Evolutionary conservation across 108 stramenopile species (phyloP).

Genomic region (Pseudonitzschia multiseries): DNA sequence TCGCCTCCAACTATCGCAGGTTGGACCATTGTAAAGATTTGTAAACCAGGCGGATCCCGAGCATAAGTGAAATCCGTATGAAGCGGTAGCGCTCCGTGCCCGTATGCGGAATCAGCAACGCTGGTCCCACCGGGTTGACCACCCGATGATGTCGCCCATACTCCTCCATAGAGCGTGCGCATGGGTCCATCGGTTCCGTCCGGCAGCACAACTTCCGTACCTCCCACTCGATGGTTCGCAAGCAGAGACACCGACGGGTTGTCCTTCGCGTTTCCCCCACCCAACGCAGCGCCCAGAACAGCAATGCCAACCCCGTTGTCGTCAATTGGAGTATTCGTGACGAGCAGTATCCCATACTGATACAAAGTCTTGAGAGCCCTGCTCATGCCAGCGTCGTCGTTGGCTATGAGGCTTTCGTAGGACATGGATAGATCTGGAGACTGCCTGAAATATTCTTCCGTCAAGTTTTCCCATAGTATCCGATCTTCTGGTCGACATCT

Average conservation of each 20-base stretch:
- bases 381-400: slow-evolving; percentile 36
- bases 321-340: slow-evolving; percentile 63
- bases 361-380: slow-evolving; percentile 56
- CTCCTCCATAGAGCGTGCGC: slow-evolving; percentile 76
- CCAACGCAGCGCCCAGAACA: slow-evolving; percentile 47
- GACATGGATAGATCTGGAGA: slow-evolving; percentile 47
- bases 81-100: slow-evolving; percentile 65
- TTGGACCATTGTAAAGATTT: slow-evolving; percentile 84
- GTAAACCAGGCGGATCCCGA: slow-evolving; percentile 77
- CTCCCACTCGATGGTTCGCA: slow-evolving; percentile 28
- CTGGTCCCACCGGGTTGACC: slow-evolving; percentile 52
- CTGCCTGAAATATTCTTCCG: slow-evolving; percentile 50
- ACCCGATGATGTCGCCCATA: slow-evolving; percentile 69
- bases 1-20: slow-evolving; percentile 61
- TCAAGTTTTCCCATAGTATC: slow-evolving; percentile 59
- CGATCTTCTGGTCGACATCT: slow-evolving; percentile 34
- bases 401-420: slow-evolving; percentile 45
- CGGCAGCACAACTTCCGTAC: slow-evolving; percentile 28
- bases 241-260: slow-evolving; percentile 26
- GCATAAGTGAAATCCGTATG: slow-evolving; percentile 88
- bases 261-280: slow-evolving; percentile 50
- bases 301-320: slow-evolving; percentile 44
- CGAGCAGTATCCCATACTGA: slow-evolving; percentile 68
- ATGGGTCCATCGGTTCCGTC: slow-evolving; percentile 70
- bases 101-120: slow-evolving; percentile 83